Evolutionary conservation across 2,329 filamentous ascomycete species (phyloP).

Genomic region (Fusarium sp.): DNA sequence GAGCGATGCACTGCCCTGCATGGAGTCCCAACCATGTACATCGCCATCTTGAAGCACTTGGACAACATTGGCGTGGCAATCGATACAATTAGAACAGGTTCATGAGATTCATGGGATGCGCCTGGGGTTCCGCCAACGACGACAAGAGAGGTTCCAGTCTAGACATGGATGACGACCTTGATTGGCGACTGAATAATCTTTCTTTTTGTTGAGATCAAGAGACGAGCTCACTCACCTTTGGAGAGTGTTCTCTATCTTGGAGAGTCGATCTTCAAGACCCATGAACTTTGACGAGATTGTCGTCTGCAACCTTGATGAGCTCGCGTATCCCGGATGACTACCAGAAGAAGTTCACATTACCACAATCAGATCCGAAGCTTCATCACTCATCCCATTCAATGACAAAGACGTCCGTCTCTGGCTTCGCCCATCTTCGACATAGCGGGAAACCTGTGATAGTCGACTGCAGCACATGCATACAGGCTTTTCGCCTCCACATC

Average conservation of each 20-base stretch:
- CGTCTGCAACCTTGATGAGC: neutral
- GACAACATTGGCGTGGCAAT: neutral
- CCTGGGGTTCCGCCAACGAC: no score
- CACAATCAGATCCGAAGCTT: neutral
- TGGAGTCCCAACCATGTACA: neutral
- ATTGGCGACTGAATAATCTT: no score
- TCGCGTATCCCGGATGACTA: neutral
- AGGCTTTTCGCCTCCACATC: neutral
- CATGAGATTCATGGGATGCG: no score
- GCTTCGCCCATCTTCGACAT: neutral
- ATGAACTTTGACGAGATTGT: neutral
- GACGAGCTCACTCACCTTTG: no score
- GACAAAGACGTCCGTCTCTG: neutral
- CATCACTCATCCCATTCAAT: neutral
- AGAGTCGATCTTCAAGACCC: neutral
- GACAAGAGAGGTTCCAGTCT: no score
- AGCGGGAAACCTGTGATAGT: neutral
- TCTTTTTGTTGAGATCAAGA: no score
- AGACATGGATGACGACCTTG: no score
- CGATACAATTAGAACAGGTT: neutral
- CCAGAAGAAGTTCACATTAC: neutral
- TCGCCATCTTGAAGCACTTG: neutral
- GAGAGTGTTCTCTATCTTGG: neutral
- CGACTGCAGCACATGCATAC: neutral
- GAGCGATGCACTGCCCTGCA: neutral